Evolutionary conservation across 352 stramenopile genomes (phyloP).

Genomic region (Phytophthora melonis): DNA sequence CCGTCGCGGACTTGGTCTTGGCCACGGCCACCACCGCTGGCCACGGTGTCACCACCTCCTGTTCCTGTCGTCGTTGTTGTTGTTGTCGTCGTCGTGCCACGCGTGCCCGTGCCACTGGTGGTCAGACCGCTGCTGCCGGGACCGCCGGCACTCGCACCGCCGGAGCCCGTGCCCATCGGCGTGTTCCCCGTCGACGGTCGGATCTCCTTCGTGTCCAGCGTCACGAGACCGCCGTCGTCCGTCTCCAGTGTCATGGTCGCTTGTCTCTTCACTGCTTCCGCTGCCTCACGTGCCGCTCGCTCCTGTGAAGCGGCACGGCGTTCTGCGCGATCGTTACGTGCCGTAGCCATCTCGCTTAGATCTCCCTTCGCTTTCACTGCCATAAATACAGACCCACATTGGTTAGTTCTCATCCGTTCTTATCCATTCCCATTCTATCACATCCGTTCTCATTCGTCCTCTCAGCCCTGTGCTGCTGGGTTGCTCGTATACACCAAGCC

Average conservation of each 20-base stretch:
- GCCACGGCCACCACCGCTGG: background rate
- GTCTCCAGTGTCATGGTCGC: background rate
- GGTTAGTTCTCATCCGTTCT: background rate
- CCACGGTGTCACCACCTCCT: background rate
- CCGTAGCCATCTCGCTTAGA: background rate
- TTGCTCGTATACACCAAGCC: background rate
- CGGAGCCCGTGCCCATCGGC: background rate
- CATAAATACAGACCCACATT: background rate
- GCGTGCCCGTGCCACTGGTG: too few relatives aligned
- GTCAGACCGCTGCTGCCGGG: too few relatives aligned
- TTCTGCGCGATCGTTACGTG: background rate
- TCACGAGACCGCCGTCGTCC: background rate
- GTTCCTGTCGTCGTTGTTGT: too few relatives aligned
- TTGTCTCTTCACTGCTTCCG: background rate
- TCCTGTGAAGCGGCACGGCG: background rate
- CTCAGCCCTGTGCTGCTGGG: background rate
- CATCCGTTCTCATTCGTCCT: background rate
- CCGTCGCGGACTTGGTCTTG: background rate
- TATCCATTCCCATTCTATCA: background rate
- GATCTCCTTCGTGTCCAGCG: constrained; percentile 3
- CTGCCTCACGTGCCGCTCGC: background rate
- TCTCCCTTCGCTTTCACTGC: background rate
- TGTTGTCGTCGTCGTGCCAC: background rate
- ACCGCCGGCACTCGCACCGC: background rate
- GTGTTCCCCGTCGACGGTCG: background rate